A percentile compares a stretch with the other conserved stretches of the same genome.
Evolutionary conservation across 1,139 yeast species (phyloP).

Genomic region (Schizosaccharomyces versatilis): DNA sequence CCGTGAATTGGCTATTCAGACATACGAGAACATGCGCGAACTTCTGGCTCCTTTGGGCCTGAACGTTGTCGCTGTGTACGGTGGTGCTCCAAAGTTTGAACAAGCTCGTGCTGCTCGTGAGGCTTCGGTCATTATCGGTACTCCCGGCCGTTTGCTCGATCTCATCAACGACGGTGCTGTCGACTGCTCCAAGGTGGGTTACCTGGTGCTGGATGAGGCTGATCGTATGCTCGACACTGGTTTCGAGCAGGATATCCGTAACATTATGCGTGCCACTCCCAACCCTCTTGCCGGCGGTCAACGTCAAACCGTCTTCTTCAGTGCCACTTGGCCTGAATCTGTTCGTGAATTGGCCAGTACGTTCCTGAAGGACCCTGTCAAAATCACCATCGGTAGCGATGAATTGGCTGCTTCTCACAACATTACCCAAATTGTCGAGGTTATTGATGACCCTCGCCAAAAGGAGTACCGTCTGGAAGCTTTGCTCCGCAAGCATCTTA

Average conservation of each 20-base stretch:
- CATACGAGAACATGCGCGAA: constrained; percentile 40
- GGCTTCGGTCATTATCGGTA: constrained; percentile 71
- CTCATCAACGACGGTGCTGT: constrained; percentile 73
- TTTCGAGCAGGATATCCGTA: constrained; percentile 84
- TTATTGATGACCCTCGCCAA: constrained; percentile 46
- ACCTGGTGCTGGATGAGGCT: constrained; percentile 85
- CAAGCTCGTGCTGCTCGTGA: constrained; percentile 42
- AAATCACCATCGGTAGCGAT: constrained; percentile 78
- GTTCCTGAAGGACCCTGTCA: constrained; percentile 63
- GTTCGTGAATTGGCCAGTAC: constrained; percentile 76
- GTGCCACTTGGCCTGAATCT: constrained; percentile 80
- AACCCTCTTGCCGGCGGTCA: constrained; percentile 16
- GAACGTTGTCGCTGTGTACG: constrained; percentile 70
- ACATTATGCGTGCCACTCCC: constrained; percentile 40
- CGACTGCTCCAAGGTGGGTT: constrained; percentile 43
- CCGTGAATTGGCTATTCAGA: constrained; percentile 88
- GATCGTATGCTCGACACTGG: constrained; percentile 96
- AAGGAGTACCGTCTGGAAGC: constrained; percentile 61
- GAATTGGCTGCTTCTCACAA: constrained; percentile 33
- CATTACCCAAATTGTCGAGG: constrained; percentile 84
- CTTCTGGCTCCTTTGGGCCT: constrained; percentile 42
- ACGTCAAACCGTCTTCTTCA: constrained; percentile 74
- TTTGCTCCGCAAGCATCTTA: constrained; percentile 51
- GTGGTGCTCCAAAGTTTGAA: constrained; percentile 91
- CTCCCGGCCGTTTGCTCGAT: constrained; percentile 91